Percentiles rank a stretch among this genome's conserved stretches.
phyloP scores from a whole-genome alignment of 257 asterid genomes.

The Capsicum baccatum region DNA sequence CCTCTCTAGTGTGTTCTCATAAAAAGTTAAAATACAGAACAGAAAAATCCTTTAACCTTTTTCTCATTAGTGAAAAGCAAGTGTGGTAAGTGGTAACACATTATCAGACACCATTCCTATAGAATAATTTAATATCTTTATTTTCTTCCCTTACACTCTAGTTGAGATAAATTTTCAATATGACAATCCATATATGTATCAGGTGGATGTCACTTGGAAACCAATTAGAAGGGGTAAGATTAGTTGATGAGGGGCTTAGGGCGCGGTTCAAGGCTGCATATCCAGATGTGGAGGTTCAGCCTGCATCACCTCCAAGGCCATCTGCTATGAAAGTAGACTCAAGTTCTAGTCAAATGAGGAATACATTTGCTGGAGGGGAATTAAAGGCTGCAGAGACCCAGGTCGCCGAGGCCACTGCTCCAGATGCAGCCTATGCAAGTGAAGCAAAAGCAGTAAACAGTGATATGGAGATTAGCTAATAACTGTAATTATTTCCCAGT shows the following conservation, averaged over 20 bases:
- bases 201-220: too few species aligned
- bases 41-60: not conserved
- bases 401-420: constrained; percentile 40
- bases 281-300: too few species aligned
- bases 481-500: not conserved
- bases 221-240: too few species aligned
- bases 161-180: too few species aligned
- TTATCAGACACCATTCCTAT: not conserved
- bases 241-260: too few species aligned
- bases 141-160: too few species aligned
- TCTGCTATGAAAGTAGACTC: too few species aligned
- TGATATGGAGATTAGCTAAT: constrained; percentile 50
- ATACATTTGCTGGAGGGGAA: constrained; percentile 48
- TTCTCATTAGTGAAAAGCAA: not conserved
- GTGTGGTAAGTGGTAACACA: not conserved
- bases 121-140: not conserved
- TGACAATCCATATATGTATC: too few species aligned
- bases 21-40: not conserved
- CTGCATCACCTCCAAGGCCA: too few species aligned
- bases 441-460: constrained; percentile 47
- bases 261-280: too few species aligned
- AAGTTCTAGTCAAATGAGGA: constrained; percentile 51
- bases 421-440: constrained; percentile 35
- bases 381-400: constrained; percentile 41
- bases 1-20: not conserved